Percentiles rank a stretch among this genome's conserved stretches.
These are phyloP conservation scores for Asclepias syriaca DNA, from an alignment of 257 asterid genomes.

Conservation along the genomic window DNA sequence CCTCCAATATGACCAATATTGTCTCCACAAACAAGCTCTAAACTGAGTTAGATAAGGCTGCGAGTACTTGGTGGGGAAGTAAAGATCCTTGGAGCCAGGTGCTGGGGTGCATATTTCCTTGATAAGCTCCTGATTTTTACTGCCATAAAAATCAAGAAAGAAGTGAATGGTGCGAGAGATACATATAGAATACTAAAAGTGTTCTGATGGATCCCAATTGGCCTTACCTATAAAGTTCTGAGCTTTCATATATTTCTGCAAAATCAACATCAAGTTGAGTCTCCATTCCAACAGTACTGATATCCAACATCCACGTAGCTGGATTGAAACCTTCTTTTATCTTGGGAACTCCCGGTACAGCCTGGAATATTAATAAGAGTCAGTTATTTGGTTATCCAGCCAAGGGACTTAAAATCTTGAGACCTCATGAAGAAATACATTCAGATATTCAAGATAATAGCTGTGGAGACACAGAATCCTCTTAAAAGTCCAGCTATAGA, in stretches of 20 bases:
- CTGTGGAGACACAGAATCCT: neutral
- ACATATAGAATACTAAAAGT: neutral
- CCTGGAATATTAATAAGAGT: conserved; percentile 30
- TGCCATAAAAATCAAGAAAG: conserved; percentile 6
- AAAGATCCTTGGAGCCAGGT: conserved; percentile 39
- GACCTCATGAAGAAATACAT: neutral
- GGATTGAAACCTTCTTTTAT: conserved; percentile 71
- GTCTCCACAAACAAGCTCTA: conserved; percentile 60
- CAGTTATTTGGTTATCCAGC: neutral
- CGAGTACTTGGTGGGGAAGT: conserved; percentile 37
- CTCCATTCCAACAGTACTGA: conserved; percentile 54
- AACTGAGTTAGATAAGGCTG: conserved; percentile 40
- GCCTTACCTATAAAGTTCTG: conserved; percentile 48
- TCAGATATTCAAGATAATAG: neutral
- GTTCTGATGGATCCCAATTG: neutral
- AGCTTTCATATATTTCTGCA: conserved; percentile 56
- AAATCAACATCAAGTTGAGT: conserved; percentile 59
- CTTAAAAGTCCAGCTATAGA: neutral
- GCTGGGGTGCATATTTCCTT: conserved; percentile 43
- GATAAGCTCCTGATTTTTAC: conserved; percentile 42
- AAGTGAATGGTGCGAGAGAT: neutral
- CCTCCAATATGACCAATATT: conserved; percentile 49
- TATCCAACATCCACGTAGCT: conserved; percentile 88
- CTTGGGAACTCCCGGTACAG: conserved; percentile 56
- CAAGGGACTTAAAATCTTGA: neutral